Conservation (phyloP, 2,329 filamentous ascomycete genomes). For the Exophiala bonariae region DNA sequence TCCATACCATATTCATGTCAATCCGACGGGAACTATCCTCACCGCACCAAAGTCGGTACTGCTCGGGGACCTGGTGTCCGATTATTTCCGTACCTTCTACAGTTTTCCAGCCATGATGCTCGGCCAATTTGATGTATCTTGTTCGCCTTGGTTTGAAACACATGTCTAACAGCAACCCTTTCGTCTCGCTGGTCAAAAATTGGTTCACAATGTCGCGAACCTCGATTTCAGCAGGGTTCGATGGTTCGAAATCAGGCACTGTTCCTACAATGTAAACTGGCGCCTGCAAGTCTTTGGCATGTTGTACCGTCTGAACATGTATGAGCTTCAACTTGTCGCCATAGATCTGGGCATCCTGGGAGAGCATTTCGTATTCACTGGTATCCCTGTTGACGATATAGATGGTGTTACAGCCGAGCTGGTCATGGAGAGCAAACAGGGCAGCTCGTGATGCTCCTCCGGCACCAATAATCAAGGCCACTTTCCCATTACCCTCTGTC, state of each 20-base stretch:
- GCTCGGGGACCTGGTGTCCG: no score
- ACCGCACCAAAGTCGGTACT: no score
- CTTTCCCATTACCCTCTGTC: conserved; percentile 18
- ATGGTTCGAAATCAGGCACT: conserved; percentile 40
- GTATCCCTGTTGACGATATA: conserved; percentile 41
- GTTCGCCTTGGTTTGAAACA: no score
- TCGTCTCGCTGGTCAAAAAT: no score
- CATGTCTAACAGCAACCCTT: no score
- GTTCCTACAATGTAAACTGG: conserved; percentile 41
- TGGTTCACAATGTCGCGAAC: conserved; percentile 30
- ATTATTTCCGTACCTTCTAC: no score
- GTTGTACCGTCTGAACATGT: conserved; percentile 32
- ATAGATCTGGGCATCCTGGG: conserved; percentile 26
- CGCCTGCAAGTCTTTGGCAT: conserved; percentile 26
- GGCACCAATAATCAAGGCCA: conserved; percentile 42
- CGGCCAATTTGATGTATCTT: no score
- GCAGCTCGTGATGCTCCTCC: conserved; percentile 45
- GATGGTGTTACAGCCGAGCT: conserved; percentile 32
- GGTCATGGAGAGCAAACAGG: conserved; percentile 35
- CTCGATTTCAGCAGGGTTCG: conserved; percentile 31
- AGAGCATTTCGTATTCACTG: conserved; percentile 31
- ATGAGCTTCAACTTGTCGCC: conserved; percentile 24
- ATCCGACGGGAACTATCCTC: no score
- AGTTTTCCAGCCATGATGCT: no score
- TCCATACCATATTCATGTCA: no score